Evolutionary conservation across 345 rosid genomes (phyloP).

Genomic region (Euphorbia tirucalli): DNA sequence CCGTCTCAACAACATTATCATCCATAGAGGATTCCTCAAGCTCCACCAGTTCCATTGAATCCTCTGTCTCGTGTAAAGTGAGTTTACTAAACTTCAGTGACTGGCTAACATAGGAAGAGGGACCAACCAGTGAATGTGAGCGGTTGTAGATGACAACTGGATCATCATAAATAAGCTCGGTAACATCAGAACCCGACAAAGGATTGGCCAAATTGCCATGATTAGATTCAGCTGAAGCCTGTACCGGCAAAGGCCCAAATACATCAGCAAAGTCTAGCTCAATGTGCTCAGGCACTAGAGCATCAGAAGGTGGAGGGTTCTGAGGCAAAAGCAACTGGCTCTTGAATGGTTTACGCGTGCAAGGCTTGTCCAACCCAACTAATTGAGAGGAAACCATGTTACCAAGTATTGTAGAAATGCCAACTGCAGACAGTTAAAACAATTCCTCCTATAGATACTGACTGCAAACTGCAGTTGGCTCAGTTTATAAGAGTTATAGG

Average conservation of each 20-base stretch:
- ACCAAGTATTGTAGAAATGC: constrained; percentile 10
- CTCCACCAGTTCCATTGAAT: constrained; percentile 48
- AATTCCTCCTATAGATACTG: not conserved
- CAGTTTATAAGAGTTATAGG: constrained; percentile 15
- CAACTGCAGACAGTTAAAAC: constrained; percentile 27
- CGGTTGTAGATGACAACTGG: constrained; percentile 69
- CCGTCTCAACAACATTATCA: constrained; percentile 26
- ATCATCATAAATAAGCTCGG: constrained; percentile 53
- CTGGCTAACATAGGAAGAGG: constrained; percentile 59
- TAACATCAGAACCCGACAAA: constrained; percentile 26
- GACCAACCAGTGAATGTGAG: constrained; percentile 91
- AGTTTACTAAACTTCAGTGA: constrained; percentile 67
- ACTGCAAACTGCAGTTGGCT: constrained; percentile 28
- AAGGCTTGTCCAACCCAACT: constrained; percentile 33
- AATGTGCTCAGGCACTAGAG: constrained; percentile 38
- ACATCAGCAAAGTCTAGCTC: constrained; percentile 76
- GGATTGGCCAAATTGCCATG: constrained; percentile 28
- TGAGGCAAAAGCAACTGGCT: constrained; percentile 37
- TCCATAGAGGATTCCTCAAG: constrained; percentile 33
- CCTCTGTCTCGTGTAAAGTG: constrained; percentile 44
- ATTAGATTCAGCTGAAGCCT: constrained; percentile 30
- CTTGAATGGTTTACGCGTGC: constrained; percentile 29
- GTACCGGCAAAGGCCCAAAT: constrained; percentile 60
- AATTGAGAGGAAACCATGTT: constrained; percentile 60
- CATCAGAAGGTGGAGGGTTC: constrained; percentile 43